These are phyloP conservation scores for Nannizzia gypsea DNA, from an alignment of 2,329 filamentous ascomycete genomes.

Conservation along the genomic window DNA sequence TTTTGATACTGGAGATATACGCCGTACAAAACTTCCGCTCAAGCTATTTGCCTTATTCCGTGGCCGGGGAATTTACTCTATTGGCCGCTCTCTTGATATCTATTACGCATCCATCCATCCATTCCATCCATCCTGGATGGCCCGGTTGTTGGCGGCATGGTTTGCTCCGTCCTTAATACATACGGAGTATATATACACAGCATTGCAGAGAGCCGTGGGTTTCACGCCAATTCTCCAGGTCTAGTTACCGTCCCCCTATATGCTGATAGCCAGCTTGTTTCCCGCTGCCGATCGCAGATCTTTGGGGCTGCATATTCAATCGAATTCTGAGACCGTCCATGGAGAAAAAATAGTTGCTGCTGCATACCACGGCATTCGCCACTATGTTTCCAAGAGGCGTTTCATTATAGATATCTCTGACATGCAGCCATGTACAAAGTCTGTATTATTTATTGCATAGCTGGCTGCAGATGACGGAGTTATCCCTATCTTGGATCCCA, in stretches of 20 bases:
- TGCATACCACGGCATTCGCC: not conserved
- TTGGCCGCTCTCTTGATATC: not conserved
- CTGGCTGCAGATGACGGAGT: not conserved
- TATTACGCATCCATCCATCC: no score
- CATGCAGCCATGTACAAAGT: not conserved
- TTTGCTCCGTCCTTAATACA: no score
- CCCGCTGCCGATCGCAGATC: not conserved
- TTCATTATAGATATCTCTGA: not conserved
- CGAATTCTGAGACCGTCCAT: not conserved
- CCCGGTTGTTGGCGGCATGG: no score
- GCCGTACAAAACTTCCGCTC: no score
- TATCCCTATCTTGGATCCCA: not conserved
- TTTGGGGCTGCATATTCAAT: not conserved
- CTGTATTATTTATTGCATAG: not conserved
- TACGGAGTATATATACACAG: not conserved
- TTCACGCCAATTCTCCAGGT: not conserved
- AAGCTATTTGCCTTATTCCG: not conserved
- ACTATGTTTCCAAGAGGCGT: conserved; percentile 1
- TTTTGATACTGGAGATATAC: not conserved
- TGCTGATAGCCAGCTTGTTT: not conserved
- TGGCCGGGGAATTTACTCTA: not conserved
- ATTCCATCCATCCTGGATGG: no score
- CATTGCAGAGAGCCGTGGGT: not conserved
- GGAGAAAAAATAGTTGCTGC: not conserved
- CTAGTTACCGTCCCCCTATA: not conserved